Base-by-base conservation (phyloP, 83 land plant genomes). In the Thuja plicata region DNA sequence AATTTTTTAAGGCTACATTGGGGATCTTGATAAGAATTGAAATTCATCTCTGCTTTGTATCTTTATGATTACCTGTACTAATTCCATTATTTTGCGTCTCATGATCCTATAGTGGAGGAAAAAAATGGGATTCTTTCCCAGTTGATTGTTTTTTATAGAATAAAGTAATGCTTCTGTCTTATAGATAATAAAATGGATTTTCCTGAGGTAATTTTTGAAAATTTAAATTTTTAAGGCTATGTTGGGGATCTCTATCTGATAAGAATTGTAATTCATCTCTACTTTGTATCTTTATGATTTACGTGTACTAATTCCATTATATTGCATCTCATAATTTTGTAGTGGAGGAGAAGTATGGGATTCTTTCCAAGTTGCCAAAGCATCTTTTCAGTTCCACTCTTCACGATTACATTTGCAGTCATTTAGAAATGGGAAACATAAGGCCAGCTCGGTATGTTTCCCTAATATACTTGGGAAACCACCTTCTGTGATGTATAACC, bases 331-430 rank as follows among this genome's bases (percentile, higher is more conserved):
- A 50, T 48, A 41, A 15, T 7, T 71, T 48, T 62, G 87, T 62
- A 15, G 74, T 62, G 76, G 74, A n/a, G 55, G 86, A 9, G 87
- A 86, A 86, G 71, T 86, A 86, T 86, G 87, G 87, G 87, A 86
- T 66, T 71, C 87, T 21, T 86, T 86, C 74, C 87, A 86, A 55
- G 48, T 86, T 86, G 71, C 74, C 45, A 86, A 86, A 86, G 87
- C 87, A 60, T 57, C 87, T 62, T 86, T 86, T 86, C 87, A 62
- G 87, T 86, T 86, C 38, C 70, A 86, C 87, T 86, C 74, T 86
- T 60, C 74, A 86, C 70, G 48, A 86, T 24, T 66, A 50, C 57
- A 57, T 46, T 34, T 41, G 43, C 66, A 86, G 87, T 86, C 46
- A 24, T 78, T 78, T 78, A 52, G 32, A 66, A 86, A 86, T 86